phyloP scores from a whole-genome alignment of 192 early-diverging fungal genomes.

The Coemansia sp. region DNA sequence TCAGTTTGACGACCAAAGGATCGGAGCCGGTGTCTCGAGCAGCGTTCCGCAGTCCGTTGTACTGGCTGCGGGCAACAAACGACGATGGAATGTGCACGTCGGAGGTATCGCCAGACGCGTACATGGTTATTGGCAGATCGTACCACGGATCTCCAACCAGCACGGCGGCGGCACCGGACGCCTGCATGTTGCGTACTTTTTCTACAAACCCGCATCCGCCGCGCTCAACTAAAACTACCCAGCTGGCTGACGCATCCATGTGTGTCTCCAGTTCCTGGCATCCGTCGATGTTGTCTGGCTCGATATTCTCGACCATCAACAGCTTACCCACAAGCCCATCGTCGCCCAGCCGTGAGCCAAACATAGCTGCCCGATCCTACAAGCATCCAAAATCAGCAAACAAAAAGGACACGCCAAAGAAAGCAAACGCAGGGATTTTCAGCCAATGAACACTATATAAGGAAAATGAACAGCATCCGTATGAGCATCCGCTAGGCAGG shows the following conservation, averaged over 20 bases:
- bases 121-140: constrained; percentile 87
- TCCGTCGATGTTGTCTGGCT: constrained; percentile 59
- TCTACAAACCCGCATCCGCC: constrained; percentile 87
- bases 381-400: background rate
- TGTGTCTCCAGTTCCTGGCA: constrained; percentile 57
- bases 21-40: constrained; percentile 16
- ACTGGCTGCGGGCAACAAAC: constrained; percentile 75
- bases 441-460: background rate
- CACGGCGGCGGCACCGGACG: constrained; percentile 77
- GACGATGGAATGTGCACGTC: constrained; percentile 87
- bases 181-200: constrained; percentile 91
- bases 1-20: constrained; percentile 33
- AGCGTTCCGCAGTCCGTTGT: constrained; percentile 58
- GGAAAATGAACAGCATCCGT: background rate
- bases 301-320: constrained; percentile 58
- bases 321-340: constrained; percentile 71
- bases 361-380: constrained; percentile 78
- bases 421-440: background rate
- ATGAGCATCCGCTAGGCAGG: background rate
- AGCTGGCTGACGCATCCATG: constrained; percentile 52
- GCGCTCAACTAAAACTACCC: constrained; percentile 85
- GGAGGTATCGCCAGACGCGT: constrained; percentile 67
- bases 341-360: constrained; percentile 76
- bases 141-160: constrained; percentile 81
- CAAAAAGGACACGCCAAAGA: background rate